phyloP scores from a whole-genome alignment of 805 yeast genomes.

The Saccharomycopsis sp. region DNA sequence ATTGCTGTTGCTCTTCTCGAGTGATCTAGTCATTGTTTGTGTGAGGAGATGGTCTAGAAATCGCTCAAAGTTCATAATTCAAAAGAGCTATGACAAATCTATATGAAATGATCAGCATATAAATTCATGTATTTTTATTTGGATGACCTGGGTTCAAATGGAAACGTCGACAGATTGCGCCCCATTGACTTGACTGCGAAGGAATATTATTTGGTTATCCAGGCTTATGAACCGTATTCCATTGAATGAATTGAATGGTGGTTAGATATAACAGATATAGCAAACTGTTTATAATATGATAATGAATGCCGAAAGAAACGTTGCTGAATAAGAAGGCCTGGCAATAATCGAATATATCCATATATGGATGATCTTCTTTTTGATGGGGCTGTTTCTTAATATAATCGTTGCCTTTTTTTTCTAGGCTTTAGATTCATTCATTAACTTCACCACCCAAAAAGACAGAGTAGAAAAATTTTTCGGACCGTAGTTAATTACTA shows the following conservation, averaged over 20 bases:
- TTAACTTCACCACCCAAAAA: neutral
- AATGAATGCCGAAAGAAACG: too few relatives aligned
- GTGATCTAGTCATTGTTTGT: neutral
- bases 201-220: too few relatives aligned
- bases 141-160: neutral
- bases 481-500: neutral
- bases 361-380: too few relatives aligned
- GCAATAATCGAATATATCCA: too few relatives aligned
- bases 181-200: neutral
- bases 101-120: neutral
- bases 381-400: neutral
- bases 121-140: neutral
- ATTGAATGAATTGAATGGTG: too few relatives aligned
- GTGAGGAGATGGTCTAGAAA: neutral
- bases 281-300: too few relatives aligned
- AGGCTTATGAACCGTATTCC: too few relatives aligned
- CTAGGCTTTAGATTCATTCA: neutral
- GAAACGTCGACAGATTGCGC: neutral
- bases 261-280: too few relatives aligned
- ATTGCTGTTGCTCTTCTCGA: neutral
- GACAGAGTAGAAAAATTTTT: neutral
- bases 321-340: too few relatives aligned
- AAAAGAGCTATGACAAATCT: neutral
- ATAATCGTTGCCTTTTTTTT: neutral
- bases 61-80: neutral